These are phyloP conservation scores for Oxytropis ochrocephala DNA, from an alignment of 306 rosid genomes.

Conservation along the genomic window DNA sequence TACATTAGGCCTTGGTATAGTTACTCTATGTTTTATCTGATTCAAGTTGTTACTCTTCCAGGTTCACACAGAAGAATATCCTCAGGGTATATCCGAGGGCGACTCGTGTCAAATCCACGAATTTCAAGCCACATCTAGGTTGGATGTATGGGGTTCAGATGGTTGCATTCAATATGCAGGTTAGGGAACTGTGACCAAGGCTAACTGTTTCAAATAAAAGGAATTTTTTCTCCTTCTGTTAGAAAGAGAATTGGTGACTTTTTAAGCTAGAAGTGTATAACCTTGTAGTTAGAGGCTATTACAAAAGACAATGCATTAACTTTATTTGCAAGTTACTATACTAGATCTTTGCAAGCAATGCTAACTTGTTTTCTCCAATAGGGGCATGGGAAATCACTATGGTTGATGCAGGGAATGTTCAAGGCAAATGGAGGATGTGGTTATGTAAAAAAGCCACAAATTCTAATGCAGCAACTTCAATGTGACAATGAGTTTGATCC, in stretches of 20 bases:
- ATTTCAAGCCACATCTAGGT: slow-evolving; percentile 79
- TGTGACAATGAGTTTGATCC: slow-evolving; percentile 61
- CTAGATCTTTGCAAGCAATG: neutral
- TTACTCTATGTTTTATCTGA: slow-evolving; percentile 3
- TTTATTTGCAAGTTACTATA: neutral
- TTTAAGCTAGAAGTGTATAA: no score
- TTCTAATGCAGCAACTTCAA: slow-evolving; percentile 47
- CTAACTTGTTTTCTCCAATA: slow-evolving; percentile 25
- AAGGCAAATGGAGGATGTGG: slow-evolving; percentile 93
- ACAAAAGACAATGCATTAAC: neutral
- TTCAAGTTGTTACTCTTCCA: slow-evolving; percentile 25
- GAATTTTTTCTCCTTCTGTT: neutral
- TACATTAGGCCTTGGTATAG: neutral
- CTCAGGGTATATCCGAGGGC: slow-evolving; percentile 81
- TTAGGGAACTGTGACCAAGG: slow-evolving; percentile 28
- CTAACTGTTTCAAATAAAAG: neutral
- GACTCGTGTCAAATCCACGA: slow-evolving; percentile 65
- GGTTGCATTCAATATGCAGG: slow-evolving; percentile 99
- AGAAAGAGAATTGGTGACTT: no score
- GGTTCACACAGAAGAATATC: slow-evolving; percentile 79
- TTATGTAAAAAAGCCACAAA: slow-evolving; percentile 71
- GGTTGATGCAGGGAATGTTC: slow-evolving; percentile 98
- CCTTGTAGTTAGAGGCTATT: no score
- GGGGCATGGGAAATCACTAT: slow-evolving; percentile 71
- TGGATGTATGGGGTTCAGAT: slow-evolving; percentile 97